Evolutionary conservation across 2,329 filamentous ascomycete genomes (phyloP).

Genomic region (Sclerotinia trifoliorum): DNA sequence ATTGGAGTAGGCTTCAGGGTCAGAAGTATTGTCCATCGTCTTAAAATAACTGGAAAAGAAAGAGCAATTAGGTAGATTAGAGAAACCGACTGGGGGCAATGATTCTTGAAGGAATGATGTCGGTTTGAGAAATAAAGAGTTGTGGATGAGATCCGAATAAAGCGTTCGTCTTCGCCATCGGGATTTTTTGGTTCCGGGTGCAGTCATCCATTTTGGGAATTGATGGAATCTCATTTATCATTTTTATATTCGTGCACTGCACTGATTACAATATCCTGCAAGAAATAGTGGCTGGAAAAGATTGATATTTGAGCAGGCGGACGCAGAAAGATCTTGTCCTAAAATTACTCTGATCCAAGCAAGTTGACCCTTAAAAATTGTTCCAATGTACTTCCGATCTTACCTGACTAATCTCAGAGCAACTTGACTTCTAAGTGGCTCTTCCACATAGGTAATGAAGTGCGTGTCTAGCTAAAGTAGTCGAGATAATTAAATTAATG

Average conservation of each 20-base stretch:
- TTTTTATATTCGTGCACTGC: not conserved
- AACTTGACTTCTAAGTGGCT: too few relatives aligned
- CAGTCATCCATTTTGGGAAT: not conserved
- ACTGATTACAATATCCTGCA: not conserved
- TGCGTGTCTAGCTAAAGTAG: not conserved
- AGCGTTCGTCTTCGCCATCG: not conserved
- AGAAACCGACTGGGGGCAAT: not conserved
- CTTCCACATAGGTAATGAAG: too few relatives aligned
- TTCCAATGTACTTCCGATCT: too few relatives aligned
- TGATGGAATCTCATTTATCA: not conserved
- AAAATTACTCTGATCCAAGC: too few relatives aligned
- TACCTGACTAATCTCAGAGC: too few relatives aligned
- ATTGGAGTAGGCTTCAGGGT: not conserved
- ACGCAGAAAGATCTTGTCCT: too few relatives aligned
- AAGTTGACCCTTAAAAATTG: too few relatives aligned
- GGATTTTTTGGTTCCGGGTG: slow-evolving; percentile 1
- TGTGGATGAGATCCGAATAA: not conserved
- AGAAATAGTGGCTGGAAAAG: not conserved
- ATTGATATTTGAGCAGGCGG: too few relatives aligned
- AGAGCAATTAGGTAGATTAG: not conserved
- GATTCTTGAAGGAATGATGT: not conserved
- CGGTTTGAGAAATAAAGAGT: not conserved
- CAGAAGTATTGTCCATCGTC: not conserved
- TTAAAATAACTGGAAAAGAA: not conserved
- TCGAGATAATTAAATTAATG: not conserved